Evolutionary conservation across 2,329 filamentous ascomycete genomes (phyloP).

Genomic region (Ophiostoma perfectum): DNA sequence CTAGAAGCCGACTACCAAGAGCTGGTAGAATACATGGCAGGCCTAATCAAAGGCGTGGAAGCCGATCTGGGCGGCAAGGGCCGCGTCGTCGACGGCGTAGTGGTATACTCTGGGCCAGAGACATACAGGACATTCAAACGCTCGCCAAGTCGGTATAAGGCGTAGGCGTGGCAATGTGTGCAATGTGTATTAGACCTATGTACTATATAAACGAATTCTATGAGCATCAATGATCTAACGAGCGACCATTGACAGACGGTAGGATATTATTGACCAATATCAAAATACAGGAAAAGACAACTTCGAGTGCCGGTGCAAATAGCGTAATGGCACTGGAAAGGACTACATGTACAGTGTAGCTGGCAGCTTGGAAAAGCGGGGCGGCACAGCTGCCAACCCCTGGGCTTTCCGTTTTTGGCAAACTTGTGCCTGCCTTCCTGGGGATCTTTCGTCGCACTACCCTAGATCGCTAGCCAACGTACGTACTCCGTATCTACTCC

Average conservation of each 20-base stretch:
- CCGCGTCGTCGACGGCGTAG: neutral
- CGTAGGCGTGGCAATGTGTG: neutral
- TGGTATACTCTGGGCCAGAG: neutral
- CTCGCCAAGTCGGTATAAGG: neutral
- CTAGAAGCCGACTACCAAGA: conserved; percentile 12
- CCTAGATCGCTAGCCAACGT: conserved; percentile 14
- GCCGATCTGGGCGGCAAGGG: conserved; percentile 12
- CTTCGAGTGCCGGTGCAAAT: neutral
- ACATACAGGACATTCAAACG: neutral
- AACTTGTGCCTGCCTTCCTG: conserved; percentile 12
- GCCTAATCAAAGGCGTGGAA: conserved; percentile 23
- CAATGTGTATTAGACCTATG: no score
- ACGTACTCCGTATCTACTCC: neutral
- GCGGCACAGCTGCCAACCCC: conserved; percentile 17
- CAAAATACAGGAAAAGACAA: no score
- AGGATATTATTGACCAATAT: no score
- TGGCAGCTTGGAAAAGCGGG: conserved; percentile 15
- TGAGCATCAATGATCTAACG: no score
- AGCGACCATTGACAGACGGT: no score
- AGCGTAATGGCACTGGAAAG: neutral
- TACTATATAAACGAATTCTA: no score
- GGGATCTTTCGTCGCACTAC: neutral
- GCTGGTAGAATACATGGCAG: conserved; percentile 21
- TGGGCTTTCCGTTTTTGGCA: conserved; percentile 17
- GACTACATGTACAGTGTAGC: neutral